A percentile compares a stretch with the other conserved stretches of the same genome.
Evolutionary conservation across 441 rosid species (phyloP).

Genomic region (Aleurites moluccanus): DNA sequence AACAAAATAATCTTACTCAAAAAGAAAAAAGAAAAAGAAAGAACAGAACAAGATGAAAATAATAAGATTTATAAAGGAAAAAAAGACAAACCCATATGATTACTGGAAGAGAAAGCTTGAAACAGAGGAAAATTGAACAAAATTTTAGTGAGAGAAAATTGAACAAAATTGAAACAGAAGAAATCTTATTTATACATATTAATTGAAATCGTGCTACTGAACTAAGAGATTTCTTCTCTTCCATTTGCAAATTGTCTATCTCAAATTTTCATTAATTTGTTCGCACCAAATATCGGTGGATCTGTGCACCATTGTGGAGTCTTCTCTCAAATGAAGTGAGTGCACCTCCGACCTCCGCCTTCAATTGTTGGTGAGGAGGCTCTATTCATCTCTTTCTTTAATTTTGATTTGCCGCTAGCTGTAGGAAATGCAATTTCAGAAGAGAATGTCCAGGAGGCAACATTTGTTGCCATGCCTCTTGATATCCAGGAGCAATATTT

Average conservation of each 20-base stretch:
- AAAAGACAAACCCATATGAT: slow-evolving; percentile 13
- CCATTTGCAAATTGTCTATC: background rate
- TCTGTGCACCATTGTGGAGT: slow-evolving; percentile 98
- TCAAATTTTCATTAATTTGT: background rate
- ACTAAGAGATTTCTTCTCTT: background rate
- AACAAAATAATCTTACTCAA: background rate
- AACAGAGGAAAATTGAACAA: background rate
- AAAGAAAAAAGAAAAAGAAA: too few species aligned
- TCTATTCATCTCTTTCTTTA: slow-evolving; percentile 28
- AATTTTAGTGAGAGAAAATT: too few species aligned
- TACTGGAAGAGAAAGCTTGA: background rate
- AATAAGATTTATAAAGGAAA: background rate
- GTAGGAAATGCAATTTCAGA: slow-evolving; percentile 41
- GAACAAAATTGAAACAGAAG: too few species aligned
- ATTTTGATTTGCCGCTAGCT: slow-evolving; percentile 30
- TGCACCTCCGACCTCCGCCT: slow-evolving; percentile 50
- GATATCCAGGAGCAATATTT: too few species aligned
- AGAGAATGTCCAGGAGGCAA: slow-evolving; percentile 33
- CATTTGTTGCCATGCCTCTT: slow-evolving; percentile 32
- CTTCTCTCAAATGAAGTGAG: slow-evolving; percentile 89
- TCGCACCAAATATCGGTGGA: slow-evolving; percentile 45
- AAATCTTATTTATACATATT: too few species aligned
- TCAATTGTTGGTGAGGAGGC: slow-evolving; percentile 36
- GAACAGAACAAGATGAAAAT: background rate
- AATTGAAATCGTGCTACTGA: background rate